Conservation (phyloP, 208 protist genomes). For the Trypanosomatidae sp. region DNA sequence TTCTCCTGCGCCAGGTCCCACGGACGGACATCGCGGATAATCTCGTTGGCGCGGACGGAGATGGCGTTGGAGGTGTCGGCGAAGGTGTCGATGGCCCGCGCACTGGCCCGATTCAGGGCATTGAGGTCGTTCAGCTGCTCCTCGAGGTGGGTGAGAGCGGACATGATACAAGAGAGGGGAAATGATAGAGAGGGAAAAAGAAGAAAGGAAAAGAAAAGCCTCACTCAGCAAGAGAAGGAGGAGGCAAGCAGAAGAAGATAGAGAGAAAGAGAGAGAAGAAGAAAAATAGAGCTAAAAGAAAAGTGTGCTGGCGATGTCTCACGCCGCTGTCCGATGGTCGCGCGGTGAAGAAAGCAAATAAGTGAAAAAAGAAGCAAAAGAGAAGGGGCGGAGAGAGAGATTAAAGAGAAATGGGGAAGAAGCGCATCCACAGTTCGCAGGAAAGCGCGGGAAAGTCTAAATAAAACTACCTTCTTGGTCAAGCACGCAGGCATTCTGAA, state of each 20-base stretch:
- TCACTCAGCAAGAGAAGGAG: too few relatives aligned
- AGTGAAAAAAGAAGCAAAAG: neutral
- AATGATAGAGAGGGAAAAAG: neutral
- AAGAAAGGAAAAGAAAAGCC: neutral
- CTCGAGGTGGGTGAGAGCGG: slow-evolving; percentile 51
- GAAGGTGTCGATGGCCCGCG: slow-evolving; percentile 76
- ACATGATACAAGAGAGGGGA: too few relatives aligned
- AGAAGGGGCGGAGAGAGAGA: too few relatives aligned
- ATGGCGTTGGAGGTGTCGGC: slow-evolving; percentile 82
- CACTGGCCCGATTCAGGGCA: slow-evolving; percentile 60
- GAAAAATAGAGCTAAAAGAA: too few relatives aligned
- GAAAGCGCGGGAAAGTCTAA: neutral
- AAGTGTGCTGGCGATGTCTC: too few relatives aligned
- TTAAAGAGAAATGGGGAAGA: neutral
- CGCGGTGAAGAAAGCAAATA: neutral
- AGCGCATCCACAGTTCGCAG: too few relatives aligned
- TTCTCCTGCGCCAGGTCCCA: slow-evolving; percentile 90
- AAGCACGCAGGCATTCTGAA: too few relatives aligned
- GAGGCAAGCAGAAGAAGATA: too few relatives aligned
- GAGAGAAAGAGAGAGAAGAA: too few relatives aligned
- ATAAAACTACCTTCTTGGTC: too few relatives aligned
- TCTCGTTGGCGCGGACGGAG: slow-evolving; percentile 54
- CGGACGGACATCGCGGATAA: slow-evolving; percentile 75
- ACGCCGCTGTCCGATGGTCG: neutral
- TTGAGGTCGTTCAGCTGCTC: slow-evolving; percentile 72